phyloP scores from a whole-genome alignment of 495 filamentous ascomycete genomes.

The Chaetomium tenue region DNA sequence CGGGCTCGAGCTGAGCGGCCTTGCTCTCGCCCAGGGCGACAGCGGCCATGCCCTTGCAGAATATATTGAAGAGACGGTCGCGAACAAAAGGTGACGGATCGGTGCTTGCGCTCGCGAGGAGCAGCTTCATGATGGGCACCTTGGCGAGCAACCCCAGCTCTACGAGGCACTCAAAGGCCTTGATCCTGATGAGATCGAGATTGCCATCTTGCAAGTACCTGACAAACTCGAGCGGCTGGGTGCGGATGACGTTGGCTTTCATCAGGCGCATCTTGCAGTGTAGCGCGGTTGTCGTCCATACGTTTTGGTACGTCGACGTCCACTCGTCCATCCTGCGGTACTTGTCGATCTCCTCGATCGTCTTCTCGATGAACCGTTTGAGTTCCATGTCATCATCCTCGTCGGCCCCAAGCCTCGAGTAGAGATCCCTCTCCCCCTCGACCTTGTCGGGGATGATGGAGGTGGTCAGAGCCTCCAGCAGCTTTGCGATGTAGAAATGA shows the following conservation, averaged over 20 bases:
- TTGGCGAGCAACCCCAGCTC: constrained; percentile 70
- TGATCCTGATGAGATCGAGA: constrained; percentile 73
- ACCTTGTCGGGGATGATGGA: constrained; percentile 61
- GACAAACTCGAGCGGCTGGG: constrained; percentile 65
- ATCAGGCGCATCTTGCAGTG: constrained; percentile 73
- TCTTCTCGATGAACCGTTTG: constrained; percentile 60
- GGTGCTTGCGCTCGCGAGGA: constrained; percentile 67
- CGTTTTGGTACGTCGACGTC: constrained; percentile 85
- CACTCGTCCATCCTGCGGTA: constrained; percentile 93
- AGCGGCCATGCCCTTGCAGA: constrained; percentile 70
- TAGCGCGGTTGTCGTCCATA: constrained; percentile 79
- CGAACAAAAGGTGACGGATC: constrained; percentile 83
- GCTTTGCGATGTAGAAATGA: constrained; percentile 75
- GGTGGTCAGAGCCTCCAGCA: constrained; percentile 77
- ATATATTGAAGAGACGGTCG: constrained; percentile 60
- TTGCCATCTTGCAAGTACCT: constrained; percentile 78
- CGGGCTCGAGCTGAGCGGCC: constrained; percentile 32
- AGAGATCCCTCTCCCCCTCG: constrained; percentile 54
- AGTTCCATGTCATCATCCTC: constrained; percentile 43
- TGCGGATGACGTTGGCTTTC: constrained; percentile 63
- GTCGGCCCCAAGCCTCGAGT: constrained; percentile 36
- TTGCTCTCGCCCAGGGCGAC: constrained; percentile 71
- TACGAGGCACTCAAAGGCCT: constrained; percentile 77
- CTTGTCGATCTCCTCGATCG: constrained; percentile 81
- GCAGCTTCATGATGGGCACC: constrained; percentile 61